These are phyloP conservation scores for Metroxylon sagu DNA, from an alignment of 176 grass and related monocot species.

Conservation along the genomic window DNA sequence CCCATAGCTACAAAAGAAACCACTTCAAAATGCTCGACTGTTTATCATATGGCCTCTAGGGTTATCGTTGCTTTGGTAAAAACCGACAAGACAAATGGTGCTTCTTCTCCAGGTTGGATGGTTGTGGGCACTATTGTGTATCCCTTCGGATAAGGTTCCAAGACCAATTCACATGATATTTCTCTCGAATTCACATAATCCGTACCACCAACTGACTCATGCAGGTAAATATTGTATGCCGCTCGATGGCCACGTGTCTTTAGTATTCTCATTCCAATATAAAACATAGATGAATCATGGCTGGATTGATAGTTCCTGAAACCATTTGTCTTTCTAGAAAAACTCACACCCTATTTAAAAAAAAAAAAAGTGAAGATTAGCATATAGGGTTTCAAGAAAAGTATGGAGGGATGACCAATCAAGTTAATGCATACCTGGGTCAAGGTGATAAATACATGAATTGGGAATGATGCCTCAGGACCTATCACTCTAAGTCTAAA, in stretches of 20 bases:
- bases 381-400: background rate
- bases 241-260: constrained; percentile 85
- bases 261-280: constrained; percentile 97
- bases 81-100: constrained; percentile 97
- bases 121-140: constrained; percentile 99
- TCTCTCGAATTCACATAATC: constrained; percentile 98
- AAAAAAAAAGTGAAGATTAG: constrained; percentile 11
- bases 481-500: constrained; percentile 83
- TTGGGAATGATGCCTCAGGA: constrained; percentile 61
- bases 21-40: constrained; percentile 5
- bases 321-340: constrained; percentile 85
- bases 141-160: constrained; percentile 94
- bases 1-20: constrained; percentile 13
- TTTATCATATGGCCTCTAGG: constrained; percentile 75
- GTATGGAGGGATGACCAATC: background rate
- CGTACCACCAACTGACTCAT: constrained; percentile 92
- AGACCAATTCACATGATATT: constrained; percentile 91
- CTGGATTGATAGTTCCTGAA: constrained; percentile 94
- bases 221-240: constrained; percentile 99
- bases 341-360: constrained; percentile 95
- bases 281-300: constrained; percentile 94
- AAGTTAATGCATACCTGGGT: constrained; percentile 67
- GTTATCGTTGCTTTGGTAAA: constrained; percentile 94
- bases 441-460: constrained; percentile 96
- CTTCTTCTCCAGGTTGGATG: constrained; percentile 97